A percentile compares a stretch with the other conserved stretches of the same genome.
Conservation (phyloP, 2,329 filamentous ascomycete genomes). For the Ascochyta fabae region DNA sequence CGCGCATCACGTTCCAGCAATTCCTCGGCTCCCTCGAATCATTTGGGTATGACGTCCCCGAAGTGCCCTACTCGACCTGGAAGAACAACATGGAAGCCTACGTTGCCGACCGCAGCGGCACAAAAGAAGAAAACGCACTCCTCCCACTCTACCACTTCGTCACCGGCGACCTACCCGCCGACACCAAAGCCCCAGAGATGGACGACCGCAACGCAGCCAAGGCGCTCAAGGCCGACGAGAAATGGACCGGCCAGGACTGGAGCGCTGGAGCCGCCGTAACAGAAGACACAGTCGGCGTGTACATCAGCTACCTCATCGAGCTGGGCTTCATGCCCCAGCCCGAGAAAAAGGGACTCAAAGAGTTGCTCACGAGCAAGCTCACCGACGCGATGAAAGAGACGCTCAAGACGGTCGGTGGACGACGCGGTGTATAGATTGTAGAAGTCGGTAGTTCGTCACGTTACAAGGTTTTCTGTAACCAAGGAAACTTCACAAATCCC, state of each 20-base stretch:
- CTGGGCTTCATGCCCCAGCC: slow-evolving; percentile 65
- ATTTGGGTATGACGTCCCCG: slow-evolving; percentile 75
- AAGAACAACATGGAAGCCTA: slow-evolving; percentile 70
- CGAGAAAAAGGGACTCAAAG: slow-evolving; percentile 37
- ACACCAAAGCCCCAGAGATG: slow-evolving; percentile 74
- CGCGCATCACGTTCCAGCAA: slow-evolving; percentile 77
- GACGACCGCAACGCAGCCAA: slow-evolving; percentile 73
- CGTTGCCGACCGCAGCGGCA: slow-evolving; percentile 62
- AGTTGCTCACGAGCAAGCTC: slow-evolving; percentile 34
- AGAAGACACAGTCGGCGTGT: slow-evolving; percentile 66
- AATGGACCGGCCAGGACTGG: slow-evolving; percentile 65
- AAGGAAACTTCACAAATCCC: too few relatives aligned
- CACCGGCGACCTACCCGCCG: slow-evolving; percentile 70
- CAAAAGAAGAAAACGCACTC: slow-evolving; percentile 73
- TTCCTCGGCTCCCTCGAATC: slow-evolving; percentile 73
- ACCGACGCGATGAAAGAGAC: slow-evolving; percentile 45
- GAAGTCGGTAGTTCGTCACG: too few relatives aligned
- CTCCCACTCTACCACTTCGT: slow-evolving; percentile 75
- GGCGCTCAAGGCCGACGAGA: slow-evolving; percentile 68
- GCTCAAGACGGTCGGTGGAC: slow-evolving; percentile 42
- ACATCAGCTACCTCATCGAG: slow-evolving; percentile 67
- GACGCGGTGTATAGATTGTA: slow-evolving; percentile 27
- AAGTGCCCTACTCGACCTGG: slow-evolving; percentile 74
- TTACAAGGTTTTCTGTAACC: too few relatives aligned
- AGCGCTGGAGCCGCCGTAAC: slow-evolving; percentile 64